Conservation (phyloP, 345 rosid genomes). For the Psidium friedrichsthalianum region DNA sequence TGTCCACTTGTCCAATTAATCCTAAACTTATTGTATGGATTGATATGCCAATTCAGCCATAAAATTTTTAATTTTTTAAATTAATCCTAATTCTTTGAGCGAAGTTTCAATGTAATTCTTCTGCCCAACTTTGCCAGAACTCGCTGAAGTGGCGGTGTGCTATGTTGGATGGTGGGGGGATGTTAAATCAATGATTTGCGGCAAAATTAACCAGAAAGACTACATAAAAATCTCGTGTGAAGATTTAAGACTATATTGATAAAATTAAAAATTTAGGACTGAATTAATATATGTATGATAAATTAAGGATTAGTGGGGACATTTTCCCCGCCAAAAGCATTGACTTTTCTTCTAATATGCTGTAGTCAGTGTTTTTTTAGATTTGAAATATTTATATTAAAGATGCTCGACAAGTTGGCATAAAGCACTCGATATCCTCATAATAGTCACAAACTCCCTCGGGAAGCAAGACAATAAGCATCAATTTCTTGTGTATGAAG, state of each 20-base stretch:
- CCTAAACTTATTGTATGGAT: accelerated
- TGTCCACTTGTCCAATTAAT: background rate
- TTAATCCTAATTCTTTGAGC: accelerated
- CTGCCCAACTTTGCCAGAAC: too few relatives aligned
- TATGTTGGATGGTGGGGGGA: too few relatives aligned
- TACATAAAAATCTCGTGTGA: too few relatives aligned
- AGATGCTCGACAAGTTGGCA: background rate
- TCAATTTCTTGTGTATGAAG: background rate
- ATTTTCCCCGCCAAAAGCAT: too few relatives aligned
- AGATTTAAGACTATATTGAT: background rate
- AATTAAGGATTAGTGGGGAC: background rate
- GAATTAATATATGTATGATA: background rate
- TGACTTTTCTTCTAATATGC: too few relatives aligned
- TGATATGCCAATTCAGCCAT: accelerated
- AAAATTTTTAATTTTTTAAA: accelerated
- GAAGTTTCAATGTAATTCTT: too few relatives aligned
- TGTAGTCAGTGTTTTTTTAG: too few relatives aligned
- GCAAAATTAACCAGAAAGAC: accelerated
- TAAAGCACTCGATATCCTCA: background rate
- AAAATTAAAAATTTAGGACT: background rate
- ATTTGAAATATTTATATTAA: too few relatives aligned
- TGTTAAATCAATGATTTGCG: too few relatives aligned
- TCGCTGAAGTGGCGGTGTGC: too few relatives aligned
- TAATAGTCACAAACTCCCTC: background rate
- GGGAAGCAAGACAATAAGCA: background rate